These are phyloP conservation scores for Diplodia sapinea DNA, from an alignment of 2,329 filamentous ascomycete species.

Conservation along the genomic window DNA sequence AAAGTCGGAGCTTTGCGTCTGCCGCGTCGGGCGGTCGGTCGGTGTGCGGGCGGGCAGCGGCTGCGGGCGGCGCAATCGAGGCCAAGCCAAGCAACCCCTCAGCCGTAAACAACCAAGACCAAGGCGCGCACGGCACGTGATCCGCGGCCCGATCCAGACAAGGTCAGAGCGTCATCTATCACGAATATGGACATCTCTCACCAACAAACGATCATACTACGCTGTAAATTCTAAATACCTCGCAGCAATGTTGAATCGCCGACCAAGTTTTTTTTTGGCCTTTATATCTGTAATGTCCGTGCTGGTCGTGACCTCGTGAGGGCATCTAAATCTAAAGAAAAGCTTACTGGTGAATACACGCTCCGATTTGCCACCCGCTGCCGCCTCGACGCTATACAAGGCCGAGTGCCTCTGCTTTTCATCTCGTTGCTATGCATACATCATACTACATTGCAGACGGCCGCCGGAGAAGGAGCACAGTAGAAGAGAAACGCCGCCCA, in stretches of 20 bases:
- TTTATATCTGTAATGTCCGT: neutral
- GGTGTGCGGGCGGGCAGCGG: neutral
- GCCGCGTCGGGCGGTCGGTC: constrained; percentile 5
- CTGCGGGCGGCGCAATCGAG: neutral
- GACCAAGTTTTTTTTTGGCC: neutral
- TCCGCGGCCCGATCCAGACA: neutral
- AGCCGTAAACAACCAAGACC: constrained; percentile 13
- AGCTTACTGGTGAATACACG: constrained; percentile 1
- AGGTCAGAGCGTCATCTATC: neutral
- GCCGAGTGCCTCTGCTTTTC: neutral
- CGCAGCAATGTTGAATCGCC: constrained; percentile 15
- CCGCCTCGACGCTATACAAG: constrained; percentile 23
- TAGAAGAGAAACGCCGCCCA: constrained; percentile 38
- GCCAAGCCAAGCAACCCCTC: constrained; percentile 4
- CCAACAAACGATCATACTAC: neutral
- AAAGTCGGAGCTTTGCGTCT: constrained; percentile 21
- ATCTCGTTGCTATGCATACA: constrained; percentile 22
- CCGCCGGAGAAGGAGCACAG: constrained; percentile 29
- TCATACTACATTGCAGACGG: constrained; percentile 18
- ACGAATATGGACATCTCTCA: neutral
- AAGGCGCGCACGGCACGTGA: constrained; percentile 12
- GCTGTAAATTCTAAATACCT: neutral
- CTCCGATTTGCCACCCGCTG: constrained; percentile 23
- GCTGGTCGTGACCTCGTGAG: constrained; percentile 21
- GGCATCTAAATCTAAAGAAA: constrained; percentile 27